Conservation (phyloP, 495 filamentous ascomycete species). For the Paragyromitra xinjiangensis region DNA sequence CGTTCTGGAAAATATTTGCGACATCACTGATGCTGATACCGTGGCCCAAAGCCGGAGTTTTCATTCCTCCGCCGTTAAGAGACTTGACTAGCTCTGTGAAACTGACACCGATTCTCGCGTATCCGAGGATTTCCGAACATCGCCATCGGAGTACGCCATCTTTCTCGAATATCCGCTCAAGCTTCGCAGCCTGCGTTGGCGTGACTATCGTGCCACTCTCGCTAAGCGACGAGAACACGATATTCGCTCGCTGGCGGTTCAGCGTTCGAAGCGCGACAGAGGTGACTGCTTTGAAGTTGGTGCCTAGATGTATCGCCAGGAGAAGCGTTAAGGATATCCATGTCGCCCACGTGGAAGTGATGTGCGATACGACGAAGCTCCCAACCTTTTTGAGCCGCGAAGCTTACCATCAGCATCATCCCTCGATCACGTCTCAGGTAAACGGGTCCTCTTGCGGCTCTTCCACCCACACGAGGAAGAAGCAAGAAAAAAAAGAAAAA, state of each 20-base stretch:
- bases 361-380: conserved; percentile 77
- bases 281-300: conserved; percentile 86
- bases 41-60: background rate
- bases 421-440: no score
- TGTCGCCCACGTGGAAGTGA: conserved; percentile 75
- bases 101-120: conserved; percentile 64
- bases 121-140: conserved; percentile 62
- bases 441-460: conserved; percentile 21
- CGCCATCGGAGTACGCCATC: conserved; percentile 69
- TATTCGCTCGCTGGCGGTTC: conserved; percentile 85
- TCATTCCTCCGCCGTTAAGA: conserved; percentile 46
- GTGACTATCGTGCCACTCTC: conserved; percentile 64
- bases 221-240: conserved; percentile 73
- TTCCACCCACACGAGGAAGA: background rate
- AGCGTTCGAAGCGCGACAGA: conserved; percentile 84
- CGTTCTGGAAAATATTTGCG: conserved; percentile 63
- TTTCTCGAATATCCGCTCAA: conserved; percentile 77
- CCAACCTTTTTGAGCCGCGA: conserved; percentile 66
- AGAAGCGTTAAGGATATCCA: conserved; percentile 79
- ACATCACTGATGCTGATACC: conserved; percentile 60
- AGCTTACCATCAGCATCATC: conserved; percentile 29
- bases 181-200: conserved; percentile 69
- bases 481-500: background rate
- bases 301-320: conserved; percentile 75
- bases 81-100: conserved; percentile 49